These are phyloP conservation scores for Aspergillaceae sp. DNA, from an alignment of 2,329 filamentous ascomycete species.

Conservation along the genomic window DNA sequence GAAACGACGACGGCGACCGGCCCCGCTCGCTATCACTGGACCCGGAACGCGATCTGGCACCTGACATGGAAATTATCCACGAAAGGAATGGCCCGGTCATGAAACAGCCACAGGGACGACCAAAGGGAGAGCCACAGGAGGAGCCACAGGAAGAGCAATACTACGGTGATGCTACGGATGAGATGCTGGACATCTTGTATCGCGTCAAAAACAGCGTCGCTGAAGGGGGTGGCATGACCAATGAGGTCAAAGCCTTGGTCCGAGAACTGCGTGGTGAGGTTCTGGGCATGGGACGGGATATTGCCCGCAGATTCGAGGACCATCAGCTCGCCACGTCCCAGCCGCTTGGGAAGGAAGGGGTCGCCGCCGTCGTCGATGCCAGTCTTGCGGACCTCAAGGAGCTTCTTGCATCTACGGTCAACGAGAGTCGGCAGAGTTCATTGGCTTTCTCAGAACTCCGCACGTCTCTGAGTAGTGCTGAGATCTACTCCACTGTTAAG, in stretches of 20 bases:
- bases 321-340: constrained; percentile 44
- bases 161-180: constrained; percentile 55
- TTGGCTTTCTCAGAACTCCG: constrained; percentile 55
- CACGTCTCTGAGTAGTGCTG: constrained; percentile 64
- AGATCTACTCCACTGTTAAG: constrained; percentile 78
- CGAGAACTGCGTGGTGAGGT: constrained; percentile 87
- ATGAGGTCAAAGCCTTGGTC: constrained; percentile 83
- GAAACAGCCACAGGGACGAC: constrained; percentile 27
- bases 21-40: constrained; percentile 25
- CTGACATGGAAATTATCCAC: constrained; percentile 14
- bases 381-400: constrained; percentile 73
- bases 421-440: constrained; percentile 64
- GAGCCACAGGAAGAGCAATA: too few relatives aligned
- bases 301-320: constrained; percentile 68
- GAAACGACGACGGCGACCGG: constrained; percentile 31
- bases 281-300: constrained; percentile 84
- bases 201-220: constrained; percentile 86
- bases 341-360: constrained; percentile 55
- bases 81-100: constrained; percentile 13
- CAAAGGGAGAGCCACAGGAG: too few relatives aligned
- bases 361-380: constrained; percentile 69
- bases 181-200: constrained; percentile 72
- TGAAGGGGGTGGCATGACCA: constrained; percentile 79
- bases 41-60: constrained; percentile 15
- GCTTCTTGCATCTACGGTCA: constrained; percentile 71